Evolutionary conservation across 768 basidiomycete genomes (phyloP), one percentile per base, ranked within the genome.

Genomic region (Boletellus ananas): DNA sequence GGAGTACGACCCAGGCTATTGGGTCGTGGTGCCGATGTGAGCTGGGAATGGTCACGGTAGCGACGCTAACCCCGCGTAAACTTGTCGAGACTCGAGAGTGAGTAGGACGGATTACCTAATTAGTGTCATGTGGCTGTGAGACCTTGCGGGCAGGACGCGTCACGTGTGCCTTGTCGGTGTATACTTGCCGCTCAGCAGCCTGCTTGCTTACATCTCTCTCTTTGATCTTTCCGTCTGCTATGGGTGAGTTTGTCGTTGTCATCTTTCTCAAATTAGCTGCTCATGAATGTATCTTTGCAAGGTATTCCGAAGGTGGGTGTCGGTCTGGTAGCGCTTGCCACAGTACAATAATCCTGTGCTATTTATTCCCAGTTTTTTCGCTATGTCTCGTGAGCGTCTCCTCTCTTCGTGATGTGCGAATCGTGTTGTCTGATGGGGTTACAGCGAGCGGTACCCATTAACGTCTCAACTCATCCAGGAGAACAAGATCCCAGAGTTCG

Each of bases 401-500:
- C 18, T 10, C 17, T 25, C 31, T 14, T 17, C 9, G 17, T 6
- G 11, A 34, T 31, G 14, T 13, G 18, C 6, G 43, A 21, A 31
- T 3, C 14, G 31, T 58, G 34, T 51, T 9, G 9, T 34, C 52
- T 65, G 38, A 70, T 37, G 9, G 14, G 29, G 20, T 37, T 2
- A 9, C 63, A 95, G 93, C 54, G 96, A 98, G 75, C 85, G 96
- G 54, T 99, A 99, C 69, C 95, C 96, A 44, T 80, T 99, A 58
- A 99, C 94, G 14, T 98, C 95, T 16, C 96, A 98, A 68, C 78
- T 98, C 50, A 96, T 98, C 56, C 84, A 95, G 69, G 94, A 96
- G 75, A 96, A 97, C 74, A 93, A 94, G 76, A 98, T 99, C 54
- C 95, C 94, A 14, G 96, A 97, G 71, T 99, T 99, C 65, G 95